phyloP scores from a whole-genome alignment of 352 stramenopile species.

The Phytophthora hibernalis region DNA sequence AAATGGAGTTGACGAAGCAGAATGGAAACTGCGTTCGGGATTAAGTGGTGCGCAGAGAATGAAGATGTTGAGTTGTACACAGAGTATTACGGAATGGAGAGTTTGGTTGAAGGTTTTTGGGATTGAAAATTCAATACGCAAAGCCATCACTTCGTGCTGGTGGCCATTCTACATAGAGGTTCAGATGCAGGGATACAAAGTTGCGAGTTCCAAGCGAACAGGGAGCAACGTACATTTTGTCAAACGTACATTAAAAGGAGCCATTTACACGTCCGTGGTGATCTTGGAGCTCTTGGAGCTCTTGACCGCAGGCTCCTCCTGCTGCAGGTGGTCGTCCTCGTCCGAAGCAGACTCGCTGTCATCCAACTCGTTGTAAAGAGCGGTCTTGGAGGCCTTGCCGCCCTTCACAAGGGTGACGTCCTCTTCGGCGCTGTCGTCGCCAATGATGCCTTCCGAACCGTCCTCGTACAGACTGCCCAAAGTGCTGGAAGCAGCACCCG shows the following conservation, averaged over 20 bases:
- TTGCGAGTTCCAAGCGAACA: constrained; percentile 12
- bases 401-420: constrained; percentile 26
- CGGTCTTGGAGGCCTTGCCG: constrained; percentile 8
- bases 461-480: constrained; percentile 27
- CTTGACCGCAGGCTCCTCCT: constrained; percentile 15
- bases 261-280: constrained; percentile 21
- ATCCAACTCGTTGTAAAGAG: constrained; percentile 1
- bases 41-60: constrained; percentile 14
- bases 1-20: constrained; percentile 35
- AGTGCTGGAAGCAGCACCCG: background rate
- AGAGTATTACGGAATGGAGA: background rate
- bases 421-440: constrained; percentile 22
- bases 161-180: constrained; percentile 18
- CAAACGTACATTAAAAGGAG: constrained; percentile 34
- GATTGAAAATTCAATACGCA: constrained; percentile 20
- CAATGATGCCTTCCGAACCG: constrained; percentile 24
- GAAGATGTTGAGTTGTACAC: constrained; percentile 8
- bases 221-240: constrained; percentile 34
- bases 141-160: constrained; percentile 24
- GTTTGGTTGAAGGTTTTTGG: background rate
- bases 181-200: constrained; percentile 23
- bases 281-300: too few relatives aligned
- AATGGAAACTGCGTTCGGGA: constrained; percentile 4
- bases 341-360: constrained; percentile 30
- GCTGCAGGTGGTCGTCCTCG: constrained; percentile 23